Percentiles rank a stretch among this genome's conserved stretches.
phyloP scores from a whole-genome alignment of 1,139 yeast genomes.

The Kazachstania sp. region DNA sequence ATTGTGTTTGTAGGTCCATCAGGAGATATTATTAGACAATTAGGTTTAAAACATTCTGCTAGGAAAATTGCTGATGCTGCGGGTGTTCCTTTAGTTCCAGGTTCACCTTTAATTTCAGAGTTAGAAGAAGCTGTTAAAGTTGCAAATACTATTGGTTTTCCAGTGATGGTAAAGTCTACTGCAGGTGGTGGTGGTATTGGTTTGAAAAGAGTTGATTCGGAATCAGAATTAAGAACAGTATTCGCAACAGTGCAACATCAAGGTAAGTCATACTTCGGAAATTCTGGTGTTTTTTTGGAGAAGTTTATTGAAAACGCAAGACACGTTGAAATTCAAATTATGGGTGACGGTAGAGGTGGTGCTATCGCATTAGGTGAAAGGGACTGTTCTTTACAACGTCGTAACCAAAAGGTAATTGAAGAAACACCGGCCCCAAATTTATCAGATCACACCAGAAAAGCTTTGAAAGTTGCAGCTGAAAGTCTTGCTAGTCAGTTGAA shows the following conservation, averaged over 20 bases:
- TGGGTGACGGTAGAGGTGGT: constrained; percentile 89
- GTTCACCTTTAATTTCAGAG: constrained; percentile 68
- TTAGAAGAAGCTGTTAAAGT: constrained; percentile 65
- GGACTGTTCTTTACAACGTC: constrained; percentile 94
- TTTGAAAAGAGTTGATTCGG: constrained; percentile 80
- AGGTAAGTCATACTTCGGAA: constrained; percentile 88
- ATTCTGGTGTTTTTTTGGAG: constrained; percentile 89
- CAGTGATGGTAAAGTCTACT: constrained; percentile 92
- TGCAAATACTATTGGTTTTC: constrained; percentile 77
- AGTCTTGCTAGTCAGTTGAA: constrained; percentile 70
- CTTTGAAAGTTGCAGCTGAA: constrained; percentile 79
- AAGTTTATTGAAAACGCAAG: constrained; percentile 89
- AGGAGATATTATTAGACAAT: constrained; percentile 80
- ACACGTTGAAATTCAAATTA: constrained; percentile 93
- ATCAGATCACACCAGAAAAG: constrained; percentile 65
- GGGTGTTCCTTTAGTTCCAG: constrained; percentile 91
- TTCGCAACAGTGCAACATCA: constrained; percentile 89
- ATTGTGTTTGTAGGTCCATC: constrained; percentile 92
- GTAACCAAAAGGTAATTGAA: constrained; percentile 92
- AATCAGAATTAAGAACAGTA: constrained; percentile 69
- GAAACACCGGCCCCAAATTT: constrained; percentile 97
- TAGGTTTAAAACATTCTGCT: constrained; percentile 94
- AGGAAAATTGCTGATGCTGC: constrained; percentile 85
- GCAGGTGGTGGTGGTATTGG: constrained; percentile 99
- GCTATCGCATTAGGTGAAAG: constrained; percentile 94